Conservation (phyloP, 1,284 basidiomycete species). For the Sporisorium iseilematis-ciliati region DNA sequence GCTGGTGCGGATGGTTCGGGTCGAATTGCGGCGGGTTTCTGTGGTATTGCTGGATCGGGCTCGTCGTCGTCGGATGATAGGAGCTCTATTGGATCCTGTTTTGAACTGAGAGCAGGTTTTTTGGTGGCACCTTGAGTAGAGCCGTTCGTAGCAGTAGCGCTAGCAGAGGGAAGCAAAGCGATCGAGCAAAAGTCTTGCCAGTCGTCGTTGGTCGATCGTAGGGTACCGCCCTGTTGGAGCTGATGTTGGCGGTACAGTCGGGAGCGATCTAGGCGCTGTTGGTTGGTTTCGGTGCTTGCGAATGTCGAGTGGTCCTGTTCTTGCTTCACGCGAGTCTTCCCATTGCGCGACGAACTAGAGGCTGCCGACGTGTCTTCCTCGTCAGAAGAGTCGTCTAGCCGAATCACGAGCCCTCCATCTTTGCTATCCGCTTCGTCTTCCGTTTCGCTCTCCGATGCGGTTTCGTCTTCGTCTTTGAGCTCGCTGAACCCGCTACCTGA, state of each 20-base stretch:
- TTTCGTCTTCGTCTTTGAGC: conserved; percentile 18
- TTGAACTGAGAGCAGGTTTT: conserved; percentile 4
- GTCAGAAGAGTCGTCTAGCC: conserved; percentile 25
- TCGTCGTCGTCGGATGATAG: conserved; percentile 36
- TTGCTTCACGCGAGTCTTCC: conserved; percentile 13
- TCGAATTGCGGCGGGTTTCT: not conserved
- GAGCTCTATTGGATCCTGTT: conserved; percentile 28
- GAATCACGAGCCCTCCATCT: conserved; percentile 26
- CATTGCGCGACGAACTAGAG: not conserved
- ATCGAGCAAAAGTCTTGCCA: conserved; percentile 46
- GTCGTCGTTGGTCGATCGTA: conserved; percentile 34
- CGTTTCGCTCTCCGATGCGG: conserved; percentile 23
- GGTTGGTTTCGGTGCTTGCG: conserved; percentile 34
- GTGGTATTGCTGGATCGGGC: not conserved
- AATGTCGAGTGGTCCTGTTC: conserved; percentile 31
- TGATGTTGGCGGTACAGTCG: conserved; percentile 44
- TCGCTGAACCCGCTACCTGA: not conserved
- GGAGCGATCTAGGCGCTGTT: conserved; percentile 39
- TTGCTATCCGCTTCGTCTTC: conserved; percentile 32
- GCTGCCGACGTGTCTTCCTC: conserved; percentile 5
- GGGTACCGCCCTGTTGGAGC: conserved; percentile 34
- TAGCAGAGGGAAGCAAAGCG: conserved; percentile 2
- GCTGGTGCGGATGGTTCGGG: not conserved
- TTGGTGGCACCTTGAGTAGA: not conserved
- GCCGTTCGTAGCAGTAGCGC: conserved; percentile 9